A percentile compares a stretch with the other conserved stretches of the same genome.
Conservation (phyloP, 2,329 filamentous ascomycete genomes). For the Aspergillus fumigatiaffinis region DNA sequence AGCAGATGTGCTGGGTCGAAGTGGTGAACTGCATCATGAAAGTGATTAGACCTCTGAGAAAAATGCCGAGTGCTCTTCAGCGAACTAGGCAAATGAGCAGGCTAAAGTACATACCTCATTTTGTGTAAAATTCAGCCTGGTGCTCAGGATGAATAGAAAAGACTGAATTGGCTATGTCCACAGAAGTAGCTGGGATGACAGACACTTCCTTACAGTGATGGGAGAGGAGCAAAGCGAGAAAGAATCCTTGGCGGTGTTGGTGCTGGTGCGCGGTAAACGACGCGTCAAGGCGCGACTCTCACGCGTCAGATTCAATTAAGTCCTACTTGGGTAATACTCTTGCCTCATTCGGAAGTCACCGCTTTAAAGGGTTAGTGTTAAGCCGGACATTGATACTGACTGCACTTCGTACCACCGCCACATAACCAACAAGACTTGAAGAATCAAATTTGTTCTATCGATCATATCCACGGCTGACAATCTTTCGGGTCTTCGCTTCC, state of each 20-base stretch:
- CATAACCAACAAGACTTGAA: no score
- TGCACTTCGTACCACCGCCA: no score
- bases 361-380: not conserved
- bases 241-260: slow-evolving; percentile 15
- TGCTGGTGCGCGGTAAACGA: slow-evolving; percentile 8
- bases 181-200: slow-evolving; percentile 4
- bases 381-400: no score
- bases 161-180: slow-evolving; percentile 6
- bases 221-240: slow-evolving; percentile 17
- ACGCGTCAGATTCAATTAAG: slow-evolving; percentile 33
- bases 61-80: slow-evolving; percentile 8
- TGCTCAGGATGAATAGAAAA: slow-evolving; percentile 3
- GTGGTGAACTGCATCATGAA: slow-evolving; percentile 65
- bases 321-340: slow-evolving; percentile 21
- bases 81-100: not conserved
- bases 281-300: slow-evolving; percentile 13
- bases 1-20: slow-evolving; percentile 74
- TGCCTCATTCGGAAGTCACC: not conserved
- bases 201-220: not conserved
- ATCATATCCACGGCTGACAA: no score
- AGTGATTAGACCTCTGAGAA: not conserved
- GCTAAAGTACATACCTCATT: slow-evolving; percentile 26
- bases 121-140: slow-evolving; percentile 16
- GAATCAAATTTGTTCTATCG: no score
- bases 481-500: no score